Base-by-base conservation (phyloP, 352 stramenopile species). In the Bremia lactucae region DNA sequence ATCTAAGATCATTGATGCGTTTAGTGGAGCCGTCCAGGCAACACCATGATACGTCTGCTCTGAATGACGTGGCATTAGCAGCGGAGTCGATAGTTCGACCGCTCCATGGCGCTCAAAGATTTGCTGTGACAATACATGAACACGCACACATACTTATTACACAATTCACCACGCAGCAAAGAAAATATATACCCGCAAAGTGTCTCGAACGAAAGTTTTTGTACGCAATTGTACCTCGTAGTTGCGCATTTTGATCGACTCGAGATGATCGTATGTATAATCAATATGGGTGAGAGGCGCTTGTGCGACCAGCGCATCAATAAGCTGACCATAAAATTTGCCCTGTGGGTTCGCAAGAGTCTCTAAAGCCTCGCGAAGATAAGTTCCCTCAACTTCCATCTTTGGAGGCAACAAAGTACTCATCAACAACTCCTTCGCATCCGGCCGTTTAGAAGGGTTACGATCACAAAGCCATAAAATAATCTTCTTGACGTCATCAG, bases 401-500 rank as follows among this genome's bases (percentile, higher is more conserved):
- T 93, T 90, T 1, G 78, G 48, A 2, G 80, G 80, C 3, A 93
- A 43, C 4, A 93, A 41, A 14, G 69, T 47, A 35, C 78, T 91
- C 5, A 61, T 51, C 3, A 93, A 50, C 3, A 91, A 51, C 31
- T 91, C 81, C 0, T 65, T 77, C 3, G 81, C 78, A 21, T 69
- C 87, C 15, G 81, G 81, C 6, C 81, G 72, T n/a, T 56, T 60
- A 0, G 62, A 55, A 25, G 81, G 76, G 46, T 86, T 85, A 24
- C 53, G 69, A 13, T 94, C 75, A 39, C 87, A 93, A 6, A 96
- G 72, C 72, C 75, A 88, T 28, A 88, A 44, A 24, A 93, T 72
- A 18, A 95, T 90, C 43, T 89, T 81, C 54, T 91, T 89, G 19
- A 95, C 84, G 36, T 94, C 81, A 10, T 89, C 72, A 5, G 84